Conservation (phyloP, 1,139 yeast species). For the Nakaseomyces kungkrabaensis region DNA sequence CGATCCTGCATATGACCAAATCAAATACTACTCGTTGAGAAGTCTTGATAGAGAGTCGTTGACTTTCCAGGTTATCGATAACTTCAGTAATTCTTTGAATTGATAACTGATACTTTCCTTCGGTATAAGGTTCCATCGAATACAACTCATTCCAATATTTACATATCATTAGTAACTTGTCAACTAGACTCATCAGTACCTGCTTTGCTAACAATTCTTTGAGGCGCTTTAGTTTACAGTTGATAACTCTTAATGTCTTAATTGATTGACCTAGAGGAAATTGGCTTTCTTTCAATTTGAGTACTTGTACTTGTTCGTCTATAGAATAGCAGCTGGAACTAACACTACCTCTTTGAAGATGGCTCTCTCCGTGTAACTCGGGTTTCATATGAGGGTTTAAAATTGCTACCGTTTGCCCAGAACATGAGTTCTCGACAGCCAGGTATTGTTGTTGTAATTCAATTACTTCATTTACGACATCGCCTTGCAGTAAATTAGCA, state of each 20-base stretch:
- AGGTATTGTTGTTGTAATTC: neutral
- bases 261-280: neutral
- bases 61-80: neutral
- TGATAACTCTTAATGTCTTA: neutral
- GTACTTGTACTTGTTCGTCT: neutral
- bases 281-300: neutral
- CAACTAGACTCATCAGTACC: neutral
- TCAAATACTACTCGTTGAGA: neutral
- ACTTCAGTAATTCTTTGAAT: neutral
- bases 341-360: neutral
- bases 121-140: neutral
- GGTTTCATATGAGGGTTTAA: neutral
- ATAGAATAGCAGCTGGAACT: neutral
- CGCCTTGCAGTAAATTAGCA: neutral
- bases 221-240: neutral
- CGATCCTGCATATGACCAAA: slow-evolving; percentile 5
- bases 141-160: neutral
- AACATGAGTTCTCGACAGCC: neutral
- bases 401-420: neutral
- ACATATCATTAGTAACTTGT: neutral
- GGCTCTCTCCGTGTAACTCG: slow-evolving; percentile 5
- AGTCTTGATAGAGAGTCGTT: neutral
- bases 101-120: neutral
- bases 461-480: neutral
- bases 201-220: neutral